Evolutionary conservation across 2,329 filamentous ascomycete genomes (phyloP).

Genomic region (Colletotrichum sp.): DNA sequence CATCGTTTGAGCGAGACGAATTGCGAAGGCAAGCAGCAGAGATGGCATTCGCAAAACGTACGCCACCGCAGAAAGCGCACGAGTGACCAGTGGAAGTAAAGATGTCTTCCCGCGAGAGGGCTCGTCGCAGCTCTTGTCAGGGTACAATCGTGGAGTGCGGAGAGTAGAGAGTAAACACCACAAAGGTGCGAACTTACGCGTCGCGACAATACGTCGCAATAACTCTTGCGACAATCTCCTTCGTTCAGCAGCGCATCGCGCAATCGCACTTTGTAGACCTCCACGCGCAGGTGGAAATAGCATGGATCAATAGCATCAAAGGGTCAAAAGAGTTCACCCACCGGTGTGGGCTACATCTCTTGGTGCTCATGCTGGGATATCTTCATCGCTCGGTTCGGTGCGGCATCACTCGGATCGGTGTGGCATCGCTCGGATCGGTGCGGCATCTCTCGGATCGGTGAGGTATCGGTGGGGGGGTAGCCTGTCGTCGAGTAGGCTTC

Average conservation of each 20-base stretch:
- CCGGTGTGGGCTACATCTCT: slow-evolving; percentile 2
- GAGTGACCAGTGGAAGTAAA: neutral
- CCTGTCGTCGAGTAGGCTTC: neutral
- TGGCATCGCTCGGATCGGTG: neutral
- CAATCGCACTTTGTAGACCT: neutral
- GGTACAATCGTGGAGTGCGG: rapidly evolving
- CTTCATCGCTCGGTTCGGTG: neutral
- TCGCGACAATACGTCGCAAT: neutral
- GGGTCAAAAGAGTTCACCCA: slow-evolving; percentile 1
- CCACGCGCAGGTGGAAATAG: neutral
- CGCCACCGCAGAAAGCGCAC: neutral
- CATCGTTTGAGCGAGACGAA: neutral
- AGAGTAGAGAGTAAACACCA: neutral
- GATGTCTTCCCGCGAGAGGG: neutral
- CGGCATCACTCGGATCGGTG: neutral
- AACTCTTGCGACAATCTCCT: neutral
- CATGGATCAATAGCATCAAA: neutral
- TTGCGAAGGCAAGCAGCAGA: neutral
- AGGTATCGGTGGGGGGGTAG: neutral
- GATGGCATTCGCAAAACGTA: neutral
- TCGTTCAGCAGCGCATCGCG: neutral
- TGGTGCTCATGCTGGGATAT: neutral
- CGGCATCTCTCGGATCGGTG: neutral
- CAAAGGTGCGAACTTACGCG: neutral
- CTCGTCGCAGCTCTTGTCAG: neutral